phyloP scores from a whole-genome alignment of 495 filamentous ascomycete species.

The Lophiostoma macrostomum region DNA sequence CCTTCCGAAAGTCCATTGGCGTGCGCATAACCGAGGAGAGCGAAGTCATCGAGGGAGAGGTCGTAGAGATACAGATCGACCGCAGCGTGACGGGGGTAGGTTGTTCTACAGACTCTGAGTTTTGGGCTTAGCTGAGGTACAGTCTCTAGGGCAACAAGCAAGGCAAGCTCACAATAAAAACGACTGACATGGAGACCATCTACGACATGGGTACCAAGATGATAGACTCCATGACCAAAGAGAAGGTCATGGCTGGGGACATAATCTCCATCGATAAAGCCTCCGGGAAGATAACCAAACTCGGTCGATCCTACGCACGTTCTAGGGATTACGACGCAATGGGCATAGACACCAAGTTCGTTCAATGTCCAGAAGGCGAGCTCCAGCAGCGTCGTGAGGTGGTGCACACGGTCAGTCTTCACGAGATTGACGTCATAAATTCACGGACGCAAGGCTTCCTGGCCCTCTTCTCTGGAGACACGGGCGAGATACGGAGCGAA shows the following conservation, averaged over 20 bases:
- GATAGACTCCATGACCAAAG: slow-evolving; percentile 99
- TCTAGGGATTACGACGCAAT: slow-evolving; percentile 98
- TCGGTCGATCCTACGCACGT: slow-evolving; percentile 87
- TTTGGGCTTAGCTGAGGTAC: not conserved
- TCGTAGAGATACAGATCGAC: slow-evolving; percentile 99
- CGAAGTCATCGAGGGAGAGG: slow-evolving; percentile 98
- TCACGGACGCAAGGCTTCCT: slow-evolving; percentile 94
- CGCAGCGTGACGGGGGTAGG: slow-evolving; percentile 86
- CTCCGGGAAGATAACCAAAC: slow-evolving; percentile 93
- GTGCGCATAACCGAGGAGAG: slow-evolving; percentile 97
- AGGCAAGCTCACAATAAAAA: slow-evolving; percentile 99
- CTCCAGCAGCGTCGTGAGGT: slow-evolving; percentile 96
- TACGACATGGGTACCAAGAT: slow-evolving; percentile 99
- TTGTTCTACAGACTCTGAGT: not conserved
- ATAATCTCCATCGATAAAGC: slow-evolving; percentile 98
- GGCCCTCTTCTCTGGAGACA: slow-evolving; percentile 95
- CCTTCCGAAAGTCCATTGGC: slow-evolving; percentile 94
- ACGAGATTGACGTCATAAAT: slow-evolving; percentile 99
- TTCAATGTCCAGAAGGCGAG: slow-evolving; percentile 97
- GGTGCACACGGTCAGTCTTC: slow-evolving; percentile 90
- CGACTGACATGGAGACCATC: slow-evolving; percentile 98
- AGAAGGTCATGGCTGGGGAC: slow-evolving; percentile 96
- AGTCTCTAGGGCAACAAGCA: slow-evolving; percentile 73
- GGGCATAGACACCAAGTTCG: slow-evolving; percentile 97
- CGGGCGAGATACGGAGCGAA: slow-evolving; percentile 95